Base-by-base conservation (phyloP, 768 basidiomycete genomes). In the Gymnopilus junonius region DNA sequence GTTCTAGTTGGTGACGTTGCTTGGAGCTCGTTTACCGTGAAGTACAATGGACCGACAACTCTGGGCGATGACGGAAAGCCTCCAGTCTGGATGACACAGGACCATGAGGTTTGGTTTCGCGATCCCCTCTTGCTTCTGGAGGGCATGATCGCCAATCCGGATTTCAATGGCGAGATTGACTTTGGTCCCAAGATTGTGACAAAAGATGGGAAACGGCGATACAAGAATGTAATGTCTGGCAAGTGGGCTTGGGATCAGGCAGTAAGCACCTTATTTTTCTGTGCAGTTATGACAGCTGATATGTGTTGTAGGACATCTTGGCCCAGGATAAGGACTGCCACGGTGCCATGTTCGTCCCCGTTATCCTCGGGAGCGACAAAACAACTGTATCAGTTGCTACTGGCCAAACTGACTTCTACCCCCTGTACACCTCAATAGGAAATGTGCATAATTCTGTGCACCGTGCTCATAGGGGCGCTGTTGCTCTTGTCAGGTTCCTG, bases 161-260 rank as follows among this genome's bases (percentile, higher is more conserved):
- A 76, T 20, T 74, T 72, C 59, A 61, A 57, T 39, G 39, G 31
- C 6, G 68, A 74, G 48, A 65, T 76, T 48, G 74, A 76, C 37
- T 72, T 59, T 48, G 62, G 64, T 2, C 68, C 71, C 1, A 65
- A 73, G 29, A 59, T 56, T 3, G 64, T 68, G 0, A 69, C 58
- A 27, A 56, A 60, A 5, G 53, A 66, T 23, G 62, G 61, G 0
- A 66, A 58, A 10, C 65, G 67, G 0, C 60, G 59, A 12, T 73
- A 65, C 39, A 48, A 59, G 37, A 21, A 76, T 63, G 43, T 78
- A 0, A 78, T 80, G 77, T 76, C 76, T 1, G 76, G 68, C 2
- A 64, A 76, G 61, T 79, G 76, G 76, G 70, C 72, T 15, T 77
- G 71, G 70, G 65, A 64, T 17, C 67, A 74, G 32, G 67, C 71